Evolutionary conservation across 2,329 filamentous ascomycete genomes (phyloP), one percentile per base, ranked within the genome.

Genomic region (Paracorniculantispora psalliotae): DNA sequence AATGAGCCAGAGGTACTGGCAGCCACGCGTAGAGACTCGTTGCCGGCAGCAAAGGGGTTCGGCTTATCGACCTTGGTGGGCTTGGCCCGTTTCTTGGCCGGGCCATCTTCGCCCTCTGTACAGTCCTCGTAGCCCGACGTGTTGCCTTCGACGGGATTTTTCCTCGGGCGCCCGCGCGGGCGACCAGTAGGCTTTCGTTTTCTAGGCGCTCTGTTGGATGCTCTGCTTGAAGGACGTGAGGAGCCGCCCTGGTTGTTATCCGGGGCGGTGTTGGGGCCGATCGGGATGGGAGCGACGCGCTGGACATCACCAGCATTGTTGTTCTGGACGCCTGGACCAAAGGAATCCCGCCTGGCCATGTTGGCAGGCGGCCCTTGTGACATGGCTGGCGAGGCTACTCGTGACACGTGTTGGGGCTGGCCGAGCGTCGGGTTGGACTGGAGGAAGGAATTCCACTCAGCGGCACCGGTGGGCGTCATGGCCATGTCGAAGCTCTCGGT

Each of bases 1-100:
- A 97, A 81, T 5, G 92, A 96, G 44, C 91, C 91, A 47, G 92
- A 89, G 17, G 90, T 96, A 70, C 91, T 96, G 49, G 93, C 93
- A 61, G 90, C 88, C n/a, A 96, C 91, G 51, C 92, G 84, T 26
- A 97, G 78, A 3, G 91, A 96, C 51, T 94, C 91, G 10, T 86
- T 83, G 30, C 86, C 86, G 41, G 84, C 81, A 54, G 88, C 89
- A 66, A 97, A 89, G 23, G 84, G 85, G 62, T 81, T 83, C 64
- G 84, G 88, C 75, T 86, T 88, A 63, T 89, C 85, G 13, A 87
- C 83, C 68, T 88, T 84, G 21, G 85, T 91, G 25, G 88, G 84
- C 68, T 91, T 94, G 35, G 87, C 92, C 67, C 92, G 83, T 74
- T 96, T 97, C 63, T 79, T 79, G 2, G 77, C 64, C 6, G 73